Conservation (phyloP, 139 green algal species). For the Picochlorum sp. region DNA sequence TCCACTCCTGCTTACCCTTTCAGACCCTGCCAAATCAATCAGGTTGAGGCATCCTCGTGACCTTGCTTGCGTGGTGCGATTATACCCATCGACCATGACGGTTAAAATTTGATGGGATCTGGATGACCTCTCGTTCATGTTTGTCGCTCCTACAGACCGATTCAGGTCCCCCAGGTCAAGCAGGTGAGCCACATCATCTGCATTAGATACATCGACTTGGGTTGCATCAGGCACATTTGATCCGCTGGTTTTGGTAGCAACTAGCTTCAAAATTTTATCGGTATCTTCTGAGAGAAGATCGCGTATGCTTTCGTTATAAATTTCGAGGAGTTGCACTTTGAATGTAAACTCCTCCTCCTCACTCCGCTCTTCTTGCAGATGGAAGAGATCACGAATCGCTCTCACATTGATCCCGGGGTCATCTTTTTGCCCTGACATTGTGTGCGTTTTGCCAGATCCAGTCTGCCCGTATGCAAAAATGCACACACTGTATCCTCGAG, state of each 20-base stretch:
- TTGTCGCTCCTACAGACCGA: conserved; percentile 63
- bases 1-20: conserved; percentile 15
- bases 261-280: not conserved
- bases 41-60: conserved; percentile 63
- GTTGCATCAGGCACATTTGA: conserved; percentile 69
- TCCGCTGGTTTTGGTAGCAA: conserved; percentile 59
- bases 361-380: conserved; percentile 44
- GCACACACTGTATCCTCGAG: conserved; percentile 81
- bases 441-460: conserved; percentile 78
- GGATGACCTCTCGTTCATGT: conserved; percentile 86
- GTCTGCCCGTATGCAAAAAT: conserved; percentile 74
- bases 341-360: conserved; percentile 64
- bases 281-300: conserved; percentile 53
- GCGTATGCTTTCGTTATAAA: conserved; percentile 91
- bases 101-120: conserved; percentile 72
- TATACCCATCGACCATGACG: conserved; percentile 70
- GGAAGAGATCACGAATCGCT: conserved; percentile 83
- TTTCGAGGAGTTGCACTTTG: conserved; percentile 85
- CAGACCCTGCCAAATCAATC: conserved; percentile 66
- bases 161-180: conserved; percentile 59
- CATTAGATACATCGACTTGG: conserved; percentile 55
- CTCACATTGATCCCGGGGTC: conserved; percentile 84
- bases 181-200: conserved; percentile 63
- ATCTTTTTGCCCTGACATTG: conserved; percentile 64
- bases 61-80: conserved; percentile 39